Evolutionary conservation across 2,329 filamentous ascomycete species (phyloP).

Genomic region (Fusarium goolgardi): DNA sequence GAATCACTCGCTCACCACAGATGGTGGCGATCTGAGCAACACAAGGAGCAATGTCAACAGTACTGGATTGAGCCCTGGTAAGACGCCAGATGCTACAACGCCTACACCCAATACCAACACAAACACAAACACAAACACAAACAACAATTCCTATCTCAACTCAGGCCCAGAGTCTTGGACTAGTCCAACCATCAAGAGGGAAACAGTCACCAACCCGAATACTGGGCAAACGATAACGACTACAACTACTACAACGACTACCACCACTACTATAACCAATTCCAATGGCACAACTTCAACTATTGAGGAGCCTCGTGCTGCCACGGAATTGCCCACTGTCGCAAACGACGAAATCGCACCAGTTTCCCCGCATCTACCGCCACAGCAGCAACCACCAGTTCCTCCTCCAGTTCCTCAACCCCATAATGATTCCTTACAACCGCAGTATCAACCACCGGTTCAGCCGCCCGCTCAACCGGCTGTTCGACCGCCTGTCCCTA

Average conservation of each 20-base stretch:
- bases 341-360: conserved; percentile 28
- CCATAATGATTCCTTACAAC: not conserved
- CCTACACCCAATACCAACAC: conserved; percentile 16
- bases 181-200: conserved; percentile 22
- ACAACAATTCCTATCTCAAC: conserved; percentile 13
- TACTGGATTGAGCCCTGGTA: conserved; percentile 13
- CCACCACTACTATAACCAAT: conserved; percentile 45
- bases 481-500: not conserved
- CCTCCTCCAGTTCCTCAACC: not conserved
- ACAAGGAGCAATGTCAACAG: conserved; percentile 22
- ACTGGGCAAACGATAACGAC: conserved; percentile 44
- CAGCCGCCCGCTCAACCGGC: not conserved
- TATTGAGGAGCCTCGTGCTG: conserved; percentile 34
- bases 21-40: conserved; percentile 23
- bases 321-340: conserved; percentile 35
- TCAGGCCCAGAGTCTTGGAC: conserved; percentile 27
- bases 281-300: conserved; percentile 42
- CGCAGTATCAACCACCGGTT: not conserved
- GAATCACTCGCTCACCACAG: conserved; percentile 43
- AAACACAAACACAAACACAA: conserved; percentile 4
- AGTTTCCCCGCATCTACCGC: conserved; percentile 10
- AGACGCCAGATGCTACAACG: conserved; percentile 10
- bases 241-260: conserved; percentile 45
- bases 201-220: conserved; percentile 35
- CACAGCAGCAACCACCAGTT: conserved; percentile 2